These are phyloP conservation scores for Raddia guianensis DNA, from an alignment of 176 grass and related monocot species.

Conservation along the genomic window DNA sequence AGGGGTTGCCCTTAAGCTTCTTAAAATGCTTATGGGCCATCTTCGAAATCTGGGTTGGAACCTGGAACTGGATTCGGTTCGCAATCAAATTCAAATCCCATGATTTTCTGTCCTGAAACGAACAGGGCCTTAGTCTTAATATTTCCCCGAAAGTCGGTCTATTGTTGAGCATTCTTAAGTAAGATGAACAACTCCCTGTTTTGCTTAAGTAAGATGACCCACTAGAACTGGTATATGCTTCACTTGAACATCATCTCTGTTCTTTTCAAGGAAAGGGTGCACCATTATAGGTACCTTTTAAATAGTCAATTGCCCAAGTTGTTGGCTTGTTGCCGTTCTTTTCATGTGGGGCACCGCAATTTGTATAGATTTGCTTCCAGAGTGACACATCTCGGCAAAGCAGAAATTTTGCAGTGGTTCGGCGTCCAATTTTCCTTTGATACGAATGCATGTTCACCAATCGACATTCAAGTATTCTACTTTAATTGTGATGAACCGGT, in stretches of 20 bases:
- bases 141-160: not conserved
- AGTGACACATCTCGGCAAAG: no score
- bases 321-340: not conserved
- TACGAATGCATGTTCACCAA: no score
- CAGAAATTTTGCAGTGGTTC: no score
- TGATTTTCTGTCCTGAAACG: not conserved
- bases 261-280: not conserved
- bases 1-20: not conserved
- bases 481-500: no score
- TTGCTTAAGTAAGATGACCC: not conserved
- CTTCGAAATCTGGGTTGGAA: no score
- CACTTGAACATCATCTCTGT: not conserved
- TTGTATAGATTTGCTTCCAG: no score
- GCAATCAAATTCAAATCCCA: constrained; percentile 13
- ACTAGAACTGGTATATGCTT: not conserved
- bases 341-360: no score
- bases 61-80: constrained; percentile 16
- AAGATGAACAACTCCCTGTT: constrained; percentile 5
- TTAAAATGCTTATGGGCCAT: constrained; percentile 16
- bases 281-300: not conserved
- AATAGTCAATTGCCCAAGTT: not conserved
- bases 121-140: not conserved
- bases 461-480: no score
- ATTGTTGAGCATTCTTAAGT: constrained; percentile 17
- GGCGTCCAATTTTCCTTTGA: no score